phyloP scores from a whole-genome alignment of 352 stramenopile genomes.

The Aphanomyces astaci region DNA sequence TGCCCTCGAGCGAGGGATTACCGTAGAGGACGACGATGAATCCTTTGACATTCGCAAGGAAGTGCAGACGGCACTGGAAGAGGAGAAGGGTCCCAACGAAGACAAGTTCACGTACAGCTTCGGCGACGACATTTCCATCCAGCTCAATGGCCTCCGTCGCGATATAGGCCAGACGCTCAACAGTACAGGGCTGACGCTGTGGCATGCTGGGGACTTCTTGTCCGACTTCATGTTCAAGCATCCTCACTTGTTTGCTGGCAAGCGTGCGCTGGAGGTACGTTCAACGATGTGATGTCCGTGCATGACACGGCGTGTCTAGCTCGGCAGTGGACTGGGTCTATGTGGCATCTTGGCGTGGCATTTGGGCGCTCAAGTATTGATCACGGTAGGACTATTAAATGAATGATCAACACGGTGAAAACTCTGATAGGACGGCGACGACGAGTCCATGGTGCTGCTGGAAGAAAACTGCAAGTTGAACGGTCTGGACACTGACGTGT shows the following conservation, averaged over 20 bases:
- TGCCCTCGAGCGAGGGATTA: conserved; percentile 40
- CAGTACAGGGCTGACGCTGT: conserved; percentile 52
- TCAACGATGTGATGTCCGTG: not conserved
- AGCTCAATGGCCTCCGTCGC: conserved; percentile 42
- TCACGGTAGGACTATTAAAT: conserved; percentile 28
- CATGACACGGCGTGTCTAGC: conserved; percentile 45
- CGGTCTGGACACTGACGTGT: conserved; percentile 30
- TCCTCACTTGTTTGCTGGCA: conserved; percentile 20
- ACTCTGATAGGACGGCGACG: conserved; percentile 36
- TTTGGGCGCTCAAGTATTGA: conserved; percentile 45
- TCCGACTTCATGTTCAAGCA: conserved; percentile 50
- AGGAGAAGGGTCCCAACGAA: conserved; percentile 37
- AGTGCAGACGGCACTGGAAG: conserved; percentile 54
- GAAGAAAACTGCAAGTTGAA: conserved; percentile 51
- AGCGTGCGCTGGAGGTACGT: conserved; percentile 9
- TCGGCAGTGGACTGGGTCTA: conserved; percentile 51
- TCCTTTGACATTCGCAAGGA: conserved; percentile 36
- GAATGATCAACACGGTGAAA: not conserved
- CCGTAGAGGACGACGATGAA: conserved; percentile 30
- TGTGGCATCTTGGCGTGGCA: conserved; percentile 51
- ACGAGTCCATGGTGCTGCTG: conserved; percentile 42
- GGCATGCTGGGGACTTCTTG: conserved; percentile 50
- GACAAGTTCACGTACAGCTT: conserved; percentile 52
- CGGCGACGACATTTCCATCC: conserved; percentile 38
- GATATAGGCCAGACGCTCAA: conserved; percentile 59